A percentile compares a stretch with the other conserved stretches of the same genome.
These are phyloP conservation scores for Verticillium isaacii DNA, from an alignment of 2,329 filamentous ascomycete species.

Conservation along the genomic window DNA sequence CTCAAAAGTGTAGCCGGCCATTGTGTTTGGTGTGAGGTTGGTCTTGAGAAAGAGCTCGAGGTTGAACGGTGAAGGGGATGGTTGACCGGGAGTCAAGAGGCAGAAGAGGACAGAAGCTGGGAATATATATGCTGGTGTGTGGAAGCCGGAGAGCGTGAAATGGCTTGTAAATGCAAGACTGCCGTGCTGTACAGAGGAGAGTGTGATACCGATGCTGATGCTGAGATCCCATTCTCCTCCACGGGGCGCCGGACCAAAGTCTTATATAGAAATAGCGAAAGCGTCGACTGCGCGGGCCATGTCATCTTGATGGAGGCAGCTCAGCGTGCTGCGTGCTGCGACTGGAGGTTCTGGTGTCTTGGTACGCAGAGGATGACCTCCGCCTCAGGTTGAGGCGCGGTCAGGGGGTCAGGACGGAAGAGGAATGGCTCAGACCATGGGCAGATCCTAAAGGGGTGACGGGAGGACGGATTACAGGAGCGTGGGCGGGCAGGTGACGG, in stretches of 20 bases:
- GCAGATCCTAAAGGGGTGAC: not conserved
- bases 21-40: conserved; percentile 18
- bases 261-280: not conserved
- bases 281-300: not conserved
- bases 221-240: not conserved
- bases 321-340: not conserved
- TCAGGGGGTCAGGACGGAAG: not conserved
- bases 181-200: not conserved
- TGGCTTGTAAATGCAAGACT: not conserved
- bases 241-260: not conserved
- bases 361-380: not conserved
- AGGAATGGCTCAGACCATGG: not conserved
- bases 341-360: not conserved
- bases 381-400: not conserved
- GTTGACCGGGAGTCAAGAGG: not conserved
- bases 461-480: not conserved
- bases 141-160: not conserved
- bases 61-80: not conserved
- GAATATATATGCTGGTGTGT: not conserved
- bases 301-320: not conserved
- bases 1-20: conserved; percentile 28
- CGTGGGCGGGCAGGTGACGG: not conserved
- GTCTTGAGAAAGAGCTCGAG: not conserved
- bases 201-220: not conserved
- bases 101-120: not conserved